Base-by-base conservation (phyloP, 805 yeast genomes). In the Metschnikowia sp. region DNA sequence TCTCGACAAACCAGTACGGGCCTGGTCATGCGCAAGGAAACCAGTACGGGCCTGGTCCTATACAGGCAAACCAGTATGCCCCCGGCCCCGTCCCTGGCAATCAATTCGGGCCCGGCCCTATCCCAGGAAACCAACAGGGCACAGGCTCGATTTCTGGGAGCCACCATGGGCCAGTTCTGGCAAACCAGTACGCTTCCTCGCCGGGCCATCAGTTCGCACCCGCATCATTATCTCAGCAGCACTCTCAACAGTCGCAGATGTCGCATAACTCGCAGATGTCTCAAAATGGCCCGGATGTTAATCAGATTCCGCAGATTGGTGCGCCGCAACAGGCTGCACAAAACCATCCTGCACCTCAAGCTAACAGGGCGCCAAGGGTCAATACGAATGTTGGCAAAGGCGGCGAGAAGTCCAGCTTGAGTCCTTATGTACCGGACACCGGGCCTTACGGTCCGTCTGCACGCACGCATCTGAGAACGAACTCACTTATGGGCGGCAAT, bases 371-470 rank as follows among this genome's bases (percentile, higher is more conserved):
- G 6, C 53, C 59, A 8, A 54, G 60, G 2, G 48, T 58, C 41
- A 66, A 66, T 44, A 65, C 69, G 2, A 60, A 58, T 43, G 56
- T 65, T 8, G 46, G 61, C 10, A 54, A 58, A 42, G 41, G 44
- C 6, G 48, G 54, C 18, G 62, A 62, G 8, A 48, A 57, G 29
- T 53, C 56, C 37, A 54, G 68, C 31, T 46, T 60, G 18, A 69
- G 75, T 47, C 76, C 76, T 2, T 72, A 72, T 51, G 71, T 72
- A 10, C 77, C 77, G 1, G 62, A 64, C 40, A 61, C 73, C 10
- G 77, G 77, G 8, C 77, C 76, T 3, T 72, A 72, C 48, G 76
- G 71, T 8, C 77, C 77, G 5, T 59, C 60, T 35, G 66, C 51
- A 33, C 63, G 65, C 40, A 60, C 68, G 0, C 76, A 71, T 49